phyloP scores from a whole-genome alignment of 371 early-diverging fungal genomes.

The Mucor indicus region DNA sequence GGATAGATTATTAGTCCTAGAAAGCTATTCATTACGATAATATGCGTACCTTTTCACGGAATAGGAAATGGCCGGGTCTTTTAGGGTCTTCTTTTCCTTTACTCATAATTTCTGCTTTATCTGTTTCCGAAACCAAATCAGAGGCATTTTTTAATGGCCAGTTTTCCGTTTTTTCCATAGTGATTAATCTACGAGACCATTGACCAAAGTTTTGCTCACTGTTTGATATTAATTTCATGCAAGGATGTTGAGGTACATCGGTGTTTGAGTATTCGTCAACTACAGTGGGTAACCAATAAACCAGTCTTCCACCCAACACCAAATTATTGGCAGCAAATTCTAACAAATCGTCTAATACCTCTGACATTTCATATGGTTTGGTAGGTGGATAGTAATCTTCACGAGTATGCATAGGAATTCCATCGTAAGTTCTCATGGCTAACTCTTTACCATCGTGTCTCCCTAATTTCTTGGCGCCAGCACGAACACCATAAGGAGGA shows the following conservation, averaged over 20 bases:
- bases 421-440: conserved; percentile 57
- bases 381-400: conserved; percentile 86
- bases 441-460: conserved; percentile 60
- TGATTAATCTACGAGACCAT: conserved; percentile 92
- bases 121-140: conserved; percentile 11
- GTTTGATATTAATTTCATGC: conserved; percentile 77
- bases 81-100: conserved; percentile 31
- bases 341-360: conserved; percentile 82
- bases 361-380: conserved; percentile 91
- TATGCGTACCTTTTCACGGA: conserved; percentile 44
- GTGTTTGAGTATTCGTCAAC: conserved; percentile 77
- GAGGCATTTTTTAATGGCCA: conserved; percentile 16
- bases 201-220: conserved; percentile 91
- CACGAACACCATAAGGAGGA: conserved; percentile 98
- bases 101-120: conserved; percentile 16
- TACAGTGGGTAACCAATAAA: conserved; percentile 95
- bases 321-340: conserved; percentile 82
- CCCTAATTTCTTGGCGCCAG: conserved; percentile 93
- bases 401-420: conserved; percentile 57
- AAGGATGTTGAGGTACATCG: conserved; percentile 86
- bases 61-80: conserved; percentile 44
- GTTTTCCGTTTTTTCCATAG: conserved; percentile 83
- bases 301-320: conserved; percentile 84
- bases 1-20: not conserved
- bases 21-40: not conserved